Base-by-base conservation (phyloP, 257 asterid species). In the Gentiana dahurica region DNA sequence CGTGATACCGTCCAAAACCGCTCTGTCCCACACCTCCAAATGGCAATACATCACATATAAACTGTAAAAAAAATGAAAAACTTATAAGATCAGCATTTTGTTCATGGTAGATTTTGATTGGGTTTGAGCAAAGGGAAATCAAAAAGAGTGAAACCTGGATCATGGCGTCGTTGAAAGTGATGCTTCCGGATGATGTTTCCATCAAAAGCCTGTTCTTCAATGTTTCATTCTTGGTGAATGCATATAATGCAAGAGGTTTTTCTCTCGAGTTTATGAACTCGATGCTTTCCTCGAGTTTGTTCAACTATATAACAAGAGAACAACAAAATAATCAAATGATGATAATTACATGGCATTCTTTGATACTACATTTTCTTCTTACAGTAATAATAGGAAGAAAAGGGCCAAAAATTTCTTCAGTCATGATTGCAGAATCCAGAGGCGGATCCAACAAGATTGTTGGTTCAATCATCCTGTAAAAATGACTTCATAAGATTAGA, bases 341-440 rank as follows among this genome's bases (percentile, higher is more conserved):
- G 15, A 9, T 39, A 32, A 24, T 10, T 1, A 12, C 41, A 34
- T 36, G 43, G 24, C 5, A 5, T 49, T 12, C 24, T 24, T 24
- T 39, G 15, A 67, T 39, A 57, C 44, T 15, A 44, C 33, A 36
- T 47, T 41, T 51, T 49, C 57, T 56, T 65, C 65, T 79, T 80
- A 87, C 98, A 5, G 95, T 90, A 49, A 87, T 76, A 64, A 90
- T 79, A 34, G 96, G 96, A 53, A 91, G 95, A 78, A 91, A 68
- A n/a, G 96, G 96, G 34, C 98, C 96, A 33, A 91, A 91, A 63
- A 91, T 84, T 71, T 91, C 98, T 58, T 91, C 96, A 1, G 78
- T 77, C 98, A 91, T 87, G 65, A 91, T 73, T 50, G 58, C 77
- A 51, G 96, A 59, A 65, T 91, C 89, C n/a, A 77, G 74, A 8